Base-by-base conservation (phyloP, 768 basidiomycete species). In the Hebeloma cylindrosporum region DNA sequence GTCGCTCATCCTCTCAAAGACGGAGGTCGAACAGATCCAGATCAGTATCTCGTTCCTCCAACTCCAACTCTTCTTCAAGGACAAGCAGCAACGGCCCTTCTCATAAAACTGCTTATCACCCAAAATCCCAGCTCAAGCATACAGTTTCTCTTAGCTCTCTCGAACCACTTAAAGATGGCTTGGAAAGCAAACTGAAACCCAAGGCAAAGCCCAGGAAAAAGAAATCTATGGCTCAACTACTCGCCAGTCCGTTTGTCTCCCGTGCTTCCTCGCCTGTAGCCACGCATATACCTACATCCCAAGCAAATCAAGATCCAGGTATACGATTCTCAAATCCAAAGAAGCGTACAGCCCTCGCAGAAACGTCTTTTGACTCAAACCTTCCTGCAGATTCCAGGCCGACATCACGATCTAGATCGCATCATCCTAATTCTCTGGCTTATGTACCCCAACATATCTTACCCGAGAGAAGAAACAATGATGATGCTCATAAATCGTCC, bases 221-320 rank as follows among this genome's bases (percentile, higher is more conserved):
- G 9, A 23, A 30, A 23, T 13, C 31, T 0, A 18, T 25, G 11
- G 29, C n/a, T 1, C 27, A 26, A 17, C 14, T 20, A 9, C 56
- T 64, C 7, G 63, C 53, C 5, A 60, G 61, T 45, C 61, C 63
- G 2, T 62, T 61, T 27, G 45, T 54, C 13, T 60, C 63, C 10
- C 49, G 58, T 7, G 58, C 58, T 7, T 54, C 58, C 10, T 61
- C 63, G 7, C 61, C 63, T 4, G 42, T 47, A 22, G 29, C 45
- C 11, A 37, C 43, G 53, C 50, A 52, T 50, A 52, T 43, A 51
- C n/a, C 34, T 14, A 13, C 11, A 20, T 35, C 36, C 40, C 34
- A 25, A 26, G 13, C 13, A 21, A 28, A 25, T 30, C 13, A 4
- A 11, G 32, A 2, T 10, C 37, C 7, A 43, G 26, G 11, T 29